Conservation (phyloP, 2,329 filamentous ascomycete species). For the Aspergillus terreus region DNA sequence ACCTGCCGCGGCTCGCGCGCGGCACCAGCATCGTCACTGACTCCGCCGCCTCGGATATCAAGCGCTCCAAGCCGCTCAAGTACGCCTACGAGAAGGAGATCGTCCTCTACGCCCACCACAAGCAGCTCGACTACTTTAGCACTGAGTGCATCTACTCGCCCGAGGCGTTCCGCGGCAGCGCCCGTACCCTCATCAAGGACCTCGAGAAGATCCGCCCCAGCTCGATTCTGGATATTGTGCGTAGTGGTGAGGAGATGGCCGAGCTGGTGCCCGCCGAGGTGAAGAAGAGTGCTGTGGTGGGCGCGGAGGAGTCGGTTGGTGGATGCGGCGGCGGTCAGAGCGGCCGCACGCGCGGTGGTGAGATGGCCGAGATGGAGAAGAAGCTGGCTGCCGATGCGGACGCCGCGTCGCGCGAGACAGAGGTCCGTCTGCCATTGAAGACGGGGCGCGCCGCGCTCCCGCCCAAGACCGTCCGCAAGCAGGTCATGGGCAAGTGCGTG, state of each 20-base stretch:
- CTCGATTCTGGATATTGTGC: slow-evolving; percentile 89
- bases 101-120: slow-evolving; percentile 94
- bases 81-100: slow-evolving; percentile 99
- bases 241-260: slow-evolving; percentile 95
- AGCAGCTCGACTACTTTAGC: slow-evolving; percentile 94
- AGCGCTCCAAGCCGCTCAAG: slow-evolving; percentile 93
- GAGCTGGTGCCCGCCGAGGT: slow-evolving; percentile 67
- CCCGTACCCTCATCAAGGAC: slow-evolving; percentile 88
- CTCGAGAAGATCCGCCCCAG: slow-evolving; percentile 89
- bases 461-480: slow-evolving; percentile 47
- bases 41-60: slow-evolving; percentile 76
- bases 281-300: slow-evolving; percentile 25
- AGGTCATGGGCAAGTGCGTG: slow-evolving; percentile 70
- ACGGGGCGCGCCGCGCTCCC: slow-evolving; percentile 13
- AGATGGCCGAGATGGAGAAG: slow-evolving; percentile 80
- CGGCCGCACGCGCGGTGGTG: slow-evolving; percentile 64
- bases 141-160: slow-evolving; percentile 98
- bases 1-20: slow-evolving; percentile 79
- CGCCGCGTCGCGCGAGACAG: slow-evolving; percentile 60
- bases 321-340: slow-evolving; percentile 69
- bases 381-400: slow-evolving; percentile 63
- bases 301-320: slow-evolving; percentile 51
- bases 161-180: slow-evolving; percentile 91
- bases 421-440: slow-evolving; percentile 50
- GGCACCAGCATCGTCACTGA: slow-evolving; percentile 88